Conservation (phyloP, 306 rosid genomes). For the Corylus avellana region DNA sequence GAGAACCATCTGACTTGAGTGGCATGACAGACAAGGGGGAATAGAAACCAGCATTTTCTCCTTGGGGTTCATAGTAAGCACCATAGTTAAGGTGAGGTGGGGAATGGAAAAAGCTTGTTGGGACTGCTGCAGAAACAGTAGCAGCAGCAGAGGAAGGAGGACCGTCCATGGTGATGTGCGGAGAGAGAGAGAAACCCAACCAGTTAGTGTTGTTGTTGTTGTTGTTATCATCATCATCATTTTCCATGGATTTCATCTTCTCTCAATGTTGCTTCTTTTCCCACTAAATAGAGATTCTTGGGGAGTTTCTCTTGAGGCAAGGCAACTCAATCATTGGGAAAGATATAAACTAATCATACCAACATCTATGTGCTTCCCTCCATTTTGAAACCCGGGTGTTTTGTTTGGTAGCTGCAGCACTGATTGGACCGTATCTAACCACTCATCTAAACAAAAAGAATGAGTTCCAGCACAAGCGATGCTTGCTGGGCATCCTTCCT, state of each 20-base stretch:
- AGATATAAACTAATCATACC: slow-evolving; percentile 43
- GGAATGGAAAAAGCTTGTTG: slow-evolving; percentile 47
- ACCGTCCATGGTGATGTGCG: slow-evolving; percentile 56
- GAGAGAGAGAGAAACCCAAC: slow-evolving; percentile 77
- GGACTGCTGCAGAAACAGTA: slow-evolving; percentile 28
- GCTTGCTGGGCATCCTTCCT: slow-evolving; percentile 56
- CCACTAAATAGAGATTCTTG: slow-evolving; percentile 27
- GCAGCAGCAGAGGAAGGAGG: slow-evolving; percentile 43
- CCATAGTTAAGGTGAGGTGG: slow-evolving; percentile 57
- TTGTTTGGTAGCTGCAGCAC: slow-evolving; percentile 37
- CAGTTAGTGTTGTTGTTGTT: slow-evolving; percentile 48
- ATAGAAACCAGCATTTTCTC: slow-evolving; percentile 52
- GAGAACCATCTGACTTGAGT: slow-evolving; percentile 79
- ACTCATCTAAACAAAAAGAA: slow-evolving; percentile 62
- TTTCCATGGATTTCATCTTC: slow-evolving; percentile 56
- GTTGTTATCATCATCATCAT: slow-evolving; percentile 39
- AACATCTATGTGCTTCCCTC: slow-evolving; percentile 26
- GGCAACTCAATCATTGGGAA: slow-evolving; percentile 56
- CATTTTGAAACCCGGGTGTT: slow-evolving; percentile 34
- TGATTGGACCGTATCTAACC: slow-evolving; percentile 41
- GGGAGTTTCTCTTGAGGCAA: slow-evolving; percentile 32
- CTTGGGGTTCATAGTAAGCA: slow-evolving; percentile 56
- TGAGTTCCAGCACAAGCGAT: slow-evolving; percentile 58
- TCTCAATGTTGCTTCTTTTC: slow-evolving; percentile 22
- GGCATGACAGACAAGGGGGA: slow-evolving; percentile 70